Evolutionary conservation across 2,329 filamentous ascomycete genomes (phyloP), one percentile per base, ranked within the genome.

Genomic region (Aspergillus tubingensis): DNA sequence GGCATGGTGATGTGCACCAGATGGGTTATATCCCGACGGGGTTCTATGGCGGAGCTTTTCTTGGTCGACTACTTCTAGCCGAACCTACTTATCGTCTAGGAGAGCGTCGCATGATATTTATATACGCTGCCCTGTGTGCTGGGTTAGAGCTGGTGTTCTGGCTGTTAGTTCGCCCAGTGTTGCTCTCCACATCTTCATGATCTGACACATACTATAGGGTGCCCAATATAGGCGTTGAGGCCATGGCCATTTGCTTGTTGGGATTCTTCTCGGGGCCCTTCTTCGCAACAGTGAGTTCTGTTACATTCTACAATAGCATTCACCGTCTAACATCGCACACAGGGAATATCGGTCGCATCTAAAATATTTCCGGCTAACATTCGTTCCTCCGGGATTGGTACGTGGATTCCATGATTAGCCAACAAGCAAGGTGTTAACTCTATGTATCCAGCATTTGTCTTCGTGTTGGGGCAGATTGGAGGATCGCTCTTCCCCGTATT

Each of bases 21-120:
- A 83, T 87, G 72, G 86, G 86, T 0, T 89, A 88, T 54, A 82
- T 89, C 0, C 83, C 86, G 0, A 83, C 86, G 0, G 86, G 85
- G 3, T 85, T 84, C 65, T 86, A 81, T 50, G 86, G 84, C 2
- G 86, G 86, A 0, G 77, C 78, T 0, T 77, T 88, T 3, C 77
- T 88, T 0, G 86, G 86, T 0, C 76, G 86, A 5, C 63, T 88
- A 0, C 57, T 87, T 0, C 78, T 88, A 0, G 82, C 85, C 0
- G 86, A 88, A 62, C 84, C 85, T 0, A 87, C 83, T 0, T 81
- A 86, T 68, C 77, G 85, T 0, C 81, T 82, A 17, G 87, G 87
- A 0, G 84, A 88, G 63, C 77, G 82, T 17, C 76, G 78, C 3
- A 87, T 88, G 84, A 70, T 87, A 0, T 74, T 86, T 1, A 44